Conservation (phyloP, 2,329 filamentous ascomycete species). For the Botrytis deweyae region DNA sequence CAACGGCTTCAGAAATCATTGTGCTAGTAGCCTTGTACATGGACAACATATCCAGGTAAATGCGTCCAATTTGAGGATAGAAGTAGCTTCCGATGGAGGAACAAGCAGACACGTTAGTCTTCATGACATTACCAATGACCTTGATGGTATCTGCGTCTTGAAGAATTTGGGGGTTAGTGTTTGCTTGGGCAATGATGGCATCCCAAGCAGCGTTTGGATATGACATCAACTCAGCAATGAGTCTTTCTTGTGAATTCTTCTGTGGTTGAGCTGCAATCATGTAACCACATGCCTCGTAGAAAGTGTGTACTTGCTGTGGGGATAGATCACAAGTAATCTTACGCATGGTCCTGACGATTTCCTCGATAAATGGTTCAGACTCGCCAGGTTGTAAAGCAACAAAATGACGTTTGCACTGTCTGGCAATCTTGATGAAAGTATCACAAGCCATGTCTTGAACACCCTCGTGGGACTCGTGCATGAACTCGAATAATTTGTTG, state of each 20-base stretch:
- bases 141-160: slow-evolving; percentile 96
- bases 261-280: slow-evolving; percentile 99
- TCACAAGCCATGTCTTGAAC: slow-evolving; percentile 99
- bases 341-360: slow-evolving; percentile 92
- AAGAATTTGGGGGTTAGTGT: slow-evolving; percentile 78
- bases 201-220: slow-evolving; percentile 95
- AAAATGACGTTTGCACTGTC: slow-evolving; percentile 96
- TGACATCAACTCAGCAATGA: slow-evolving; percentile 89
- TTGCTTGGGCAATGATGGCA: slow-evolving; percentile 85
- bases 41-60: slow-evolving; percentile 97
- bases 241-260: slow-evolving; percentile 86
- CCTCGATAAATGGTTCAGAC: slow-evolving; percentile 94
- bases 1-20: slow-evolving; percentile 90
- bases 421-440: slow-evolving; percentile 99
- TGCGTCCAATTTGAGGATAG: slow-evolving; percentile 94
- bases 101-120: slow-evolving; percentile 98
- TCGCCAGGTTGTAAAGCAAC: slow-evolving; percentile 94
- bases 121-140: slow-evolving; percentile 99
- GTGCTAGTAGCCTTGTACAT: slow-evolving; percentile 99
- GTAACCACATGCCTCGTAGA: slow-evolving; percentile 98
- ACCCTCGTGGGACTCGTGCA: slow-evolving; percentile 99
- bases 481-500: slow-evolving; percentile 99
- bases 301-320: slow-evolving; percentile 96
- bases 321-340: slow-evolving; percentile 95
- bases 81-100: slow-evolving; percentile 96